Conservation (phyloP, 164 flowering plant genomes). For the Saururus chinensis region DNA sequence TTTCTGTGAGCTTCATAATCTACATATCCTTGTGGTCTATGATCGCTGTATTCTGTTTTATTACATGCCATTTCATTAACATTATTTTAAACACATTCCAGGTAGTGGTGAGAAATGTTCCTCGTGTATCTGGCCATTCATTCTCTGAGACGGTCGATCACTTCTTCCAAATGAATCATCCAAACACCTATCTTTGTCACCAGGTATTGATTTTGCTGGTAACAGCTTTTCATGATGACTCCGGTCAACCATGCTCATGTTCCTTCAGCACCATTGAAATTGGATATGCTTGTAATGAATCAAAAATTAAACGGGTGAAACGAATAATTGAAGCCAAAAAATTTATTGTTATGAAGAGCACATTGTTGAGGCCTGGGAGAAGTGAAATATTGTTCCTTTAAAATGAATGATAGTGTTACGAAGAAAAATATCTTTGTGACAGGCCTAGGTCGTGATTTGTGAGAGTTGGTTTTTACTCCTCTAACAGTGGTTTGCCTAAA, state of each 20-base stretch:
- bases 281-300: background rate
- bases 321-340: too few species aligned
- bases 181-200: conserved; percentile 67
- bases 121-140: conserved; percentile 58
- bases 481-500: too few species aligned
- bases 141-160: conserved; percentile 69
- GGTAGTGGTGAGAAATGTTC: conserved; percentile 87
- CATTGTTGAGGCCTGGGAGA: background rate
- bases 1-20: conserved; percentile 46
- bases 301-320: background rate
- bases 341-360: too few species aligned
- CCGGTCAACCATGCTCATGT: background rate
- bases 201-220: conserved; percentile 38
- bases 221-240: background rate
- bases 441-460: too few species aligned
- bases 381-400: background rate
- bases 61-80: background rate
- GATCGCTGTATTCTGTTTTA: background rate
- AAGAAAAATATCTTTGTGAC: too few species aligned
- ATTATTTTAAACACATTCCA: conserved; percentile 12
- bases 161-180: conserved; percentile 78
- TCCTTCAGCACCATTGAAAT: background rate
- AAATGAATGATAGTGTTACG: background rate
- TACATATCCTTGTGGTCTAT: background rate
- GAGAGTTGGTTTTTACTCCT: too few species aligned